Evolutionary conservation across 176 grass and related monocot species (phyloP).

Genomic region (Calamus simplicifolius): DNA sequence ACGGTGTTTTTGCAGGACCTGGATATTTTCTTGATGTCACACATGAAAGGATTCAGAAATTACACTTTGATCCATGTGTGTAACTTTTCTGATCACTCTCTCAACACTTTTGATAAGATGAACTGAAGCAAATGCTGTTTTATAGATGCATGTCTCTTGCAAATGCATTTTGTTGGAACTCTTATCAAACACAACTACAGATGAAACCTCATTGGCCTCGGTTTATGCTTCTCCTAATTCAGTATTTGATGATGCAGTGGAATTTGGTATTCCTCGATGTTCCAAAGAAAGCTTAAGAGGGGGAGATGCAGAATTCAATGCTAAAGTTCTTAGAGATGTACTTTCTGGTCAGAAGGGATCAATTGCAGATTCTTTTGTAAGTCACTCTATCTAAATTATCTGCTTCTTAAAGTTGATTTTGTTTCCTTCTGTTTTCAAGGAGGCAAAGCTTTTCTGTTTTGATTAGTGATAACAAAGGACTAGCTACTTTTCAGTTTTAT

Average conservation of each 20-base stretch:
- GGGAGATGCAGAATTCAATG: conserved; percentile 64
- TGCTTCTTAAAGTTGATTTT: no score
- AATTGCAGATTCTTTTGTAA: conserved; percentile 93
- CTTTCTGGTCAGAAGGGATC: conserved; percentile 83
- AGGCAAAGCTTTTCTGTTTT: no score
- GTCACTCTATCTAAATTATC: conserved; percentile 10
- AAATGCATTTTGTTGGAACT: no score
- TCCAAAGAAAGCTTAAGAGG: conserved; percentile 76
- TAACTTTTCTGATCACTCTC: conserved; percentile 4
- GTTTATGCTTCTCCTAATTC: background rate
- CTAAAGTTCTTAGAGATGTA: conserved; percentile 74
- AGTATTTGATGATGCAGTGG: conserved; percentile 45
- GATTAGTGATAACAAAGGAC: no score
- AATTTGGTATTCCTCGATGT: conserved; percentile 92
- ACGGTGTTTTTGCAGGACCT: conserved; percentile 39
- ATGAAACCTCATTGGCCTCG: no score
- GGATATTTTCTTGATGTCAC: conserved; percentile 98
- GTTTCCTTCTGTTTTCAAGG: no score
- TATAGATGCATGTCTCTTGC: background rate
- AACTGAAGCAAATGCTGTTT: background rate
- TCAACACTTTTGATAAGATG: conserved; percentile 1
- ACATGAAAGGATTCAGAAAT: conserved; percentile 61
- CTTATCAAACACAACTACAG: no score
- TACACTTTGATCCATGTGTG: conserved; percentile 91
- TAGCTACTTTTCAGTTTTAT: no score